These are phyloP conservation scores for Neocucurbitaria cava DNA, from an alignment of 2,329 filamentous ascomycete species.

Conservation along the genomic window DNA sequence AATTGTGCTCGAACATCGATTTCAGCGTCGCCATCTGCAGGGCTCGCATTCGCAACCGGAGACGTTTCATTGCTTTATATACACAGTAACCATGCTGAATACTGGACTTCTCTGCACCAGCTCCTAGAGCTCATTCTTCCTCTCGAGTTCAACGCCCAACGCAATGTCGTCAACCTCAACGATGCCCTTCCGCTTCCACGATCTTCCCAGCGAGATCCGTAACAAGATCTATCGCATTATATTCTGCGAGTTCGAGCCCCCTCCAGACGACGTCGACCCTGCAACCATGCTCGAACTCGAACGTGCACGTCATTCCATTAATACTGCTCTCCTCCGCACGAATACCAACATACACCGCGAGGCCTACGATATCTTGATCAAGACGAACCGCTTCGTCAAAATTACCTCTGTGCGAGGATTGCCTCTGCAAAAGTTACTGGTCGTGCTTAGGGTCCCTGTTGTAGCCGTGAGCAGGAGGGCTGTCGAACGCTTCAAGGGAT, in stretches of 20 bases:
- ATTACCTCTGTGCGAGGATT: constrained; percentile 8
- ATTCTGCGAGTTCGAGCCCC: constrained; percentile 9
- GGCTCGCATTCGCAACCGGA: no score
- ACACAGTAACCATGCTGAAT: no score
- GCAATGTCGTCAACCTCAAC: background rate
- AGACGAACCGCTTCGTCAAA: constrained; percentile 24
- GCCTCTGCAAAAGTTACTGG: constrained; percentile 5
- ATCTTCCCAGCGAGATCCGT: constrained; percentile 18
- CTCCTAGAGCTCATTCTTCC: no score
- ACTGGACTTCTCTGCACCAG: no score
- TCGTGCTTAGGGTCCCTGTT: constrained; percentile 6
- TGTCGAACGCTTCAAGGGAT: constrained; percentile 17
- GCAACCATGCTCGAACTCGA: background rate
- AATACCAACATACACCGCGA: constrained; percentile 14
- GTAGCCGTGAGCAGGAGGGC: constrained; percentile 1
- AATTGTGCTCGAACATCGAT: no score
- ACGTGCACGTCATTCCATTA: constrained; percentile 1
- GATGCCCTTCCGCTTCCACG: constrained; percentile 9
- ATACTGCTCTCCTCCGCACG: constrained; percentile 15
- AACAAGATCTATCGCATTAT: constrained; percentile 15
- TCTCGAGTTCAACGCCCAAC: background rate
- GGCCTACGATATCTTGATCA: constrained; percentile 21
- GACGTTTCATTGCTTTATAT: no score
- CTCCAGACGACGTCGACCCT: background rate
- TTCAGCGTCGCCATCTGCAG: no score